Conservation (phyloP, 1,284 basidiomycete genomes). For the Mycosarcoma mackinlayi region DNA sequence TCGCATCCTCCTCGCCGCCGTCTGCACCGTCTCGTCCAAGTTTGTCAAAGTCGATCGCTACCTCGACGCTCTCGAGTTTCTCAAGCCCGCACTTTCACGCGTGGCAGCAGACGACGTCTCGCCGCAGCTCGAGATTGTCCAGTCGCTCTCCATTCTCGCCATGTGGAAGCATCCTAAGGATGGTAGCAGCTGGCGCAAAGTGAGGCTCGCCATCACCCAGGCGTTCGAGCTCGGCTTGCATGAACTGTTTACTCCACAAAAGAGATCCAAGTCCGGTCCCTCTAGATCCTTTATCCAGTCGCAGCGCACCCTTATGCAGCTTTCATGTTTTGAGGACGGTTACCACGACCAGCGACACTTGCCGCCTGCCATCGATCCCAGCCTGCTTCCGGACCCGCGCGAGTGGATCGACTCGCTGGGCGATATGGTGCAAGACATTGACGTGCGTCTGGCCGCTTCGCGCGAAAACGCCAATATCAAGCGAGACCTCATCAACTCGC, state of each 20-base stretch:
- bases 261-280: slow-evolving; percentile 39
- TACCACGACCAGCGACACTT: slow-evolving; percentile 51
- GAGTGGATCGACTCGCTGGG: slow-evolving; percentile 53
- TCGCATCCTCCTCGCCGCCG: slow-evolving; percentile 81
- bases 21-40: slow-evolving; percentile 85
- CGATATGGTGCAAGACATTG: slow-evolving; percentile 52
- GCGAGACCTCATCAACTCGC: slow-evolving; percentile 43
- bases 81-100: slow-evolving; percentile 76
- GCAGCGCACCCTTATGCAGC: slow-evolving; percentile 45
- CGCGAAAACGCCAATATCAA: slow-evolving; percentile 55
- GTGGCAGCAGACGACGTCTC: slow-evolving; percentile 74
- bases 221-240: slow-evolving; percentile 69
- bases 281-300: slow-evolving; percentile 48
- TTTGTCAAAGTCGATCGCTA: slow-evolving; percentile 77
- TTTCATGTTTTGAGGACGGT: slow-evolving; percentile 52
- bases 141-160: slow-evolving; percentile 83
- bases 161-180: slow-evolving; percentile 79
- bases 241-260: slow-evolving; percentile 47
- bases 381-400: slow-evolving; percentile 42
- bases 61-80: slow-evolving; percentile 70
- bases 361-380: slow-evolving; percentile 49
- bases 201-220: slow-evolving; percentile 66
- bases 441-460: slow-evolving; percentile 50
- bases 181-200: slow-evolving; percentile 67
- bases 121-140: slow-evolving; percentile 81